Evolutionary conservation across 176 grass and related monocot species (phyloP).

Genomic region (Juncus inflexus): DNA sequence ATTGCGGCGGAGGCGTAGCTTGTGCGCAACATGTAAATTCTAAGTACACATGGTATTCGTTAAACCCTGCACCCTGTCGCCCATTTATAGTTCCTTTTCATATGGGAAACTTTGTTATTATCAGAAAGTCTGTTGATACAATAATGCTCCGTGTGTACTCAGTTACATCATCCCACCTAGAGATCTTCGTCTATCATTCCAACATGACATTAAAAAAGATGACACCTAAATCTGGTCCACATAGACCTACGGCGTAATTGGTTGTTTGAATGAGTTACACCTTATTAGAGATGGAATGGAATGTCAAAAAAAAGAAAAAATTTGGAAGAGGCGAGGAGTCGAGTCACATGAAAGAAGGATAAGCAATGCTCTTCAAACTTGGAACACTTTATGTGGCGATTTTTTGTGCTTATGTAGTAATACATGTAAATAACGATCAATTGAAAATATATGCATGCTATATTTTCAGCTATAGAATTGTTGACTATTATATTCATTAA

Average conservation of each 20-base stretch:
- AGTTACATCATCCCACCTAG: not conserved
- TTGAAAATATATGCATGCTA: too few relatives aligned
- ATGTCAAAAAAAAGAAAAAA: too few relatives aligned
- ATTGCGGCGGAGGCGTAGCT: conserved; percentile 1
- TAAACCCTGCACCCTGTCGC: not conserved
- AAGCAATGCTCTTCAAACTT: too few relatives aligned
- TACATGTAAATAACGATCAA: too few relatives aligned
- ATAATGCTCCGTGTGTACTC: not conserved
- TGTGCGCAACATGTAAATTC: not conserved
- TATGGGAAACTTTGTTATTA: not conserved
- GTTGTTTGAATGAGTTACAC: not conserved
- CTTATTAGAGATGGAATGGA: too few relatives aligned
- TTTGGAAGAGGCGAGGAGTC: too few relatives aligned
- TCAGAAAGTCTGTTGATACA: not conserved
- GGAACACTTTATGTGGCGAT: too few relatives aligned
- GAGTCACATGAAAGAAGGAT: too few relatives aligned
- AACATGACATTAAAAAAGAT: conserved; percentile 2
- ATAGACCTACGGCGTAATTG: not conserved
- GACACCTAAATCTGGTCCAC: not conserved
- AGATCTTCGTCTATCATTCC: conserved; percentile 11
- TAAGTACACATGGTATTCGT: not conserved
- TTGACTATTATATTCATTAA: too few relatives aligned
- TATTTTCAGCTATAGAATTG: too few relatives aligned
- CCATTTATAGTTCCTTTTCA: not conserved
- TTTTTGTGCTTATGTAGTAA: too few relatives aligned